Base-by-base conservation (phyloP, 2,329 filamentous ascomycete species). In the Ophiostoma ips region DNA sequence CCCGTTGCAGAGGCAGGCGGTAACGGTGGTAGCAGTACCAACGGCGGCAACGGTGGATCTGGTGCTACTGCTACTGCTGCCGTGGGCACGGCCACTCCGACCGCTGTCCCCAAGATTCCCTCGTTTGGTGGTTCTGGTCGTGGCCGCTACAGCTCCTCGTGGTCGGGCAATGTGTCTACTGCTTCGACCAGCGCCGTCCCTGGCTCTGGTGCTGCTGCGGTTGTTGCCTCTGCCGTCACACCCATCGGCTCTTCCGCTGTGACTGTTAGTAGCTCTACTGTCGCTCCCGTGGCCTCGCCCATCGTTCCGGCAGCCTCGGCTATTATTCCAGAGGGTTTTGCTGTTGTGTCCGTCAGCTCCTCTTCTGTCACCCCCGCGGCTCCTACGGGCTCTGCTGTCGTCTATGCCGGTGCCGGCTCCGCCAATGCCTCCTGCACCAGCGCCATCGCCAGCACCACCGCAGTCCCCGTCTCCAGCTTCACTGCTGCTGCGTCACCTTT, bases 1-100 rank as follows among this genome's bases (percentile, higher is more conserved):
- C 68, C 69, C 11, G 62, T 70, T 19, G 57, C 56, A 21, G 53
- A 51, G 34, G 49, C 53, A 2, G 34, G 24, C 15, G 44, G 38
- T 11, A 15, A 34, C 2, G 46, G 33, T 19, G 44, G 38, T 11
- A 15, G 37, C 3, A 41, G 33, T 19, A 16, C 15, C 12, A 21
- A 10, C 28, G 33, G 33, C 21, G 33, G 38, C 21, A 34, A 16
- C 24, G 35, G 36, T 37, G n/a, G n/a, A n/a, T 28, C 38, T 9
- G 47, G 47, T 28, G n/a, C 37, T 12, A 19, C 30, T 8, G 30
- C 41, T 5, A n/a, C 18, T 7, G 31, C 43, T 9, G 34, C 31
- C 9, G 16, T 21, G 12, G 45, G 21, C 15, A 28, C 31, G 8
- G 15, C 13, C 24, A n/a, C 21, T 10, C 9, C 13, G 4, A 13